Evolutionary conservation across 2,329 filamentous ascomycete species (phyloP), one percentile per base, ranked within the genome.

Genomic region (Ustilaginoidea virens): DNA sequence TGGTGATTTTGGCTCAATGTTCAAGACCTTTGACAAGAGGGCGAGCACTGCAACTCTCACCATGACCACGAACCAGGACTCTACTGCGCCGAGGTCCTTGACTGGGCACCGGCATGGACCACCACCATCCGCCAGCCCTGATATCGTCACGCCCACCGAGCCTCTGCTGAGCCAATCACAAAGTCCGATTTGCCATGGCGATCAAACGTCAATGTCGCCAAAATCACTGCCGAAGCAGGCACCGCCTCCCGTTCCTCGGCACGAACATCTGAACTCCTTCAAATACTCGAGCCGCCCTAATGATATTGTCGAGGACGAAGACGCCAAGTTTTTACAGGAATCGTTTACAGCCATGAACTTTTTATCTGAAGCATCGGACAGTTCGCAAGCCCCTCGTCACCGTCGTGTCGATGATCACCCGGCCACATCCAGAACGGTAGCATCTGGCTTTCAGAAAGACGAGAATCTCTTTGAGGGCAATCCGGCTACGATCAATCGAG

Each of bases 1-100:
- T 11, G 61, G 66, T 26, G 68, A 73, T 40, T 68, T 73, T 36
- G 58, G 63, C 34, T 66, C 58, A 32, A 67, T 73, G 61, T 57
- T 72, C 23, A 53, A 54, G 8, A 55, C 52, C n/a, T 66, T 68
- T 27, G 65, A 69, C 36, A 71, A 71, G 46, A 55, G 66, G 34
- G 53, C 60, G 14, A 66, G 65, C 39, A 53, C 59, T 27, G 51
- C 51, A n/a, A 66, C 63, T 4, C 35, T 65, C 31, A 60, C 55
- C 4, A 33, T 65, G 30, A 58, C 55, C 28, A n/a, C n/a, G n/a
- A 58, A 53, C 13, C 55, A 58, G 19, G 48, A 49, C 8, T 38
- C 46, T 7, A 46, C 49, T 4, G 48, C 52, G 12, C 52, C 55
- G 16, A 56, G 64, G 5, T 59, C 61, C 18, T 45, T 67, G 32